A percentile compares a stretch with the other conserved stretches of the same genome.
Conservation (phyloP, 2,329 filamentous ascomycete species). For the Pseudogymnoascus destructans region DNA sequence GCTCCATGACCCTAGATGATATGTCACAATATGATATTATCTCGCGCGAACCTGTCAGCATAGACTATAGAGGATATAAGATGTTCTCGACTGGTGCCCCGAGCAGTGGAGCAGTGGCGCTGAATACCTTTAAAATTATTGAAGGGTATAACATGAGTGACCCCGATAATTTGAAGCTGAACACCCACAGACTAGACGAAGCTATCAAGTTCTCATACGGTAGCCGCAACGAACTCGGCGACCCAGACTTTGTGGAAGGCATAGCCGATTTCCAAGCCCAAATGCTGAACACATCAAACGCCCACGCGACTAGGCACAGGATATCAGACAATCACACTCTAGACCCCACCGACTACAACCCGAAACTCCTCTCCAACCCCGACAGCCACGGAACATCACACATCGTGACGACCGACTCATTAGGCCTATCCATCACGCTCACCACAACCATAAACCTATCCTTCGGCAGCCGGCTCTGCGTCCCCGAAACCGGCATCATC, state of each 20-base stretch:
- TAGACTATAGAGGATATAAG: slow-evolving; percentile 54
- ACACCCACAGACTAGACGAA: slow-evolving; percentile 73
- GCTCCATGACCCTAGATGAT: slow-evolving; percentile 56
- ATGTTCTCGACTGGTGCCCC: slow-evolving; percentile 61
- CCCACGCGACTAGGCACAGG: slow-evolving; percentile 44
- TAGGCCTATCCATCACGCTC: slow-evolving; percentile 63
- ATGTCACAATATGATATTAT: slow-evolving; percentile 51
- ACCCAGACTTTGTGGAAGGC: slow-evolving; percentile 59
- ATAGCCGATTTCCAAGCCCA: slow-evolving; percentile 49
- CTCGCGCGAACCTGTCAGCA: slow-evolving; percentile 49
- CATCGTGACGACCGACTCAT: slow-evolving; percentile 55
- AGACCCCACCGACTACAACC: slow-evolving; percentile 62
- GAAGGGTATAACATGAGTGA: slow-evolving; percentile 56
- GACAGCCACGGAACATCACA: slow-evolving; percentile 65
- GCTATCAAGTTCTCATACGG: slow-evolving; percentile 84
- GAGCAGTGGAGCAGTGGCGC: slow-evolving; percentile 61
- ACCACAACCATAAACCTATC: slow-evolving; percentile 83
- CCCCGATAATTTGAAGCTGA: slow-evolving; percentile 43
- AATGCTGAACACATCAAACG: slow-evolving; percentile 52
- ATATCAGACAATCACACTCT: slow-evolving; percentile 64
- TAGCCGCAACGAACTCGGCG: slow-evolving; percentile 63
- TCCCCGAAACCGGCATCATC: slow-evolving; percentile 48
- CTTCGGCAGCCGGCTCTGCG: slow-evolving; percentile 68
- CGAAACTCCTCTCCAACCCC: slow-evolving; percentile 48
- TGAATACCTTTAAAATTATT: slow-evolving; percentile 60